Conservation (phyloP, 495 filamentous ascomycete species). For the Neurospora sp. region DNA sequence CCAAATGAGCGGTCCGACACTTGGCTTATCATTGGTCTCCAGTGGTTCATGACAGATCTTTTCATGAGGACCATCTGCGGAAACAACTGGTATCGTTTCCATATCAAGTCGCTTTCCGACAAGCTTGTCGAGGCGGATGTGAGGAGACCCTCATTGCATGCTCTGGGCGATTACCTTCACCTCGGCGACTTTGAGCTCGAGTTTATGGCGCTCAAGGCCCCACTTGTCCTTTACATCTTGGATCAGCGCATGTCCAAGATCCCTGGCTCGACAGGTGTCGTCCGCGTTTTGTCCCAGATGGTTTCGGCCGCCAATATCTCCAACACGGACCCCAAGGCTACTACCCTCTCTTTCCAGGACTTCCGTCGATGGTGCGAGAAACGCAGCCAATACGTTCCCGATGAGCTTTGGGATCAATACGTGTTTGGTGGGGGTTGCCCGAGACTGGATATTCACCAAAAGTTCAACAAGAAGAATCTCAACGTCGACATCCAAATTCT, state of each 20-base stretch:
- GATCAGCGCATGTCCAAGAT: slow-evolving; percentile 83
- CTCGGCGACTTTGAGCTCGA: slow-evolving; percentile 76
- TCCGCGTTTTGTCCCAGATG: slow-evolving; percentile 72
- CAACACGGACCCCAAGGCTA: slow-evolving; percentile 56
- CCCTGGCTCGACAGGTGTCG: slow-evolving; percentile 70
- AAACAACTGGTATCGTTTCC: slow-evolving; percentile 87
- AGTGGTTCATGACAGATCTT: slow-evolving; percentile 85
- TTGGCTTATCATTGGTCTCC: slow-evolving; percentile 86
- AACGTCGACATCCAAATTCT: slow-evolving; percentile 87
- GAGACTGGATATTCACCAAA: slow-evolving; percentile 68
- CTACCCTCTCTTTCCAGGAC: slow-evolving; percentile 57
- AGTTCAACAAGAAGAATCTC: slow-evolving; percentile 96
- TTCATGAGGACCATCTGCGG: slow-evolving; percentile 85
- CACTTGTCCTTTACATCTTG: slow-evolving; percentile 84
- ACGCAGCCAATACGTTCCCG: slow-evolving; percentile 71
- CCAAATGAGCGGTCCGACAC: slow-evolving; percentile 68
- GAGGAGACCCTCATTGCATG: slow-evolving; percentile 68
- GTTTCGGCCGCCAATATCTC: slow-evolving; percentile 74
- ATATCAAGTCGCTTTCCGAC: slow-evolving; percentile 80
- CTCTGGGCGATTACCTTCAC: slow-evolving; percentile 65
- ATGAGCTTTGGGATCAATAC: slow-evolving; percentile 90
- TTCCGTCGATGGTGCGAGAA: slow-evolving; percentile 82
- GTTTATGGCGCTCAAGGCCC: slow-evolving; percentile 86
- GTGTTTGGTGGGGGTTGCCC: slow-evolving; percentile 81
- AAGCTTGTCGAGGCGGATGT: slow-evolving; percentile 71